Base-by-base conservation (phyloP, 192 early-diverging fungal genomes). In the Podila horticola region DNA sequence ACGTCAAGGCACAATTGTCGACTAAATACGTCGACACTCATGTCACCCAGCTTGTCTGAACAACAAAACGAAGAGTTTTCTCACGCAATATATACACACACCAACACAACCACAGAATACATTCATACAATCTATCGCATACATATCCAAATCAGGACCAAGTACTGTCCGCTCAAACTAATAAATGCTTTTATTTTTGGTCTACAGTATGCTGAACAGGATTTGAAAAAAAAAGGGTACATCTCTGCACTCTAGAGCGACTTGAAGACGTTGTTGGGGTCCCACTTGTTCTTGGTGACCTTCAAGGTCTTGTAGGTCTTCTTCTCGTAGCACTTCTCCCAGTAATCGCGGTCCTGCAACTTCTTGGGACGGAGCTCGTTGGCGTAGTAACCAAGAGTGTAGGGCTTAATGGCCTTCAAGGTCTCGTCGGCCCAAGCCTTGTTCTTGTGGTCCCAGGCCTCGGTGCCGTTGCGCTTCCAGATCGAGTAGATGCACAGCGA, bases 251-350 rank as follows among this genome's bases (percentile, higher is more conserved):
- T 79, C n/a, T 62, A 48, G 69, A 38, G 57, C 66, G 52, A 68
- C 77, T 81, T 81, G 77, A 81, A 81, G 77, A 69, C 72, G 77
- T 81, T 81, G 17, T 69, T 52, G 26, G 77, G 77, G 26, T 81
- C 77, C 77, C 77, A 81, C 13, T 64, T 64, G 66, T 69, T 81
- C 77, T 81, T 81, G 71, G 77, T 81, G 26, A 63, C 58, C 62
- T 73, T 63, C 61, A 81, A 52, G 49, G 71, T 81, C 41, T 73
- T 69, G 67, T 65, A 81, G 28, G 77, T 81, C 62, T 81, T 73
- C 55, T 73, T 69, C 67, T 81, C 71, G 38, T 81, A 81, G 48
- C 77, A 81, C 77, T 81, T 81, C 64, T 64, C 33, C 77, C 77
- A 81, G 71, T 81, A 81, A 36, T 73, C 41, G 8, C 50, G 48